Conservation (phyloP, 805 yeast species). For the Candida stauntonica region DNA sequence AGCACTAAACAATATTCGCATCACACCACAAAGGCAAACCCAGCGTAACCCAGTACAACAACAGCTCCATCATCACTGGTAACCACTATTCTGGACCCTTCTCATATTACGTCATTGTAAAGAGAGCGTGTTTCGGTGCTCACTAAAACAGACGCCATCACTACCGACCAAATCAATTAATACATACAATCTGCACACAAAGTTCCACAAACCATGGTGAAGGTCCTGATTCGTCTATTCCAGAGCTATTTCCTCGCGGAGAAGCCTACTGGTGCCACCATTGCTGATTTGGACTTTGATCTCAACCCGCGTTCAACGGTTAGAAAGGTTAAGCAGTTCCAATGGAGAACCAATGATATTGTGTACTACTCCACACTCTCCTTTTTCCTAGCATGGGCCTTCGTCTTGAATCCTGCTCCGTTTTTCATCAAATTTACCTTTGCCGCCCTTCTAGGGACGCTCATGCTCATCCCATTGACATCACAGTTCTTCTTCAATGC, state of each 20-base stretch:
- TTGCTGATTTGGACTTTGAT: slow-evolving; percentile 49
- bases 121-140: no score
- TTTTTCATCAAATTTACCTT: slow-evolving; percentile 33
- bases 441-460: slow-evolving; percentile 36
- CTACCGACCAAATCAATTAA: not conserved
- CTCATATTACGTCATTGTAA: no score
- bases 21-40: no score
- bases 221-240: slow-evolving; percentile 33
- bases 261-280: slow-evolving; percentile 42
- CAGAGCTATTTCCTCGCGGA: slow-evolving; percentile 51
- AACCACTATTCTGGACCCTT: no score
- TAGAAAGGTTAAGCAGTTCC: slow-evolving; percentile 37
- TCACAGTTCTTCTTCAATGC: slow-evolving; percentile 82
- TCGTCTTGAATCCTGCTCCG: slow-evolving; percentile 52
- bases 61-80: no score
- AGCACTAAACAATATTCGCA: no score
- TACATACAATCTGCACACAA: not conserved
- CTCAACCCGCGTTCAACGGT: slow-evolving; percentile 42
- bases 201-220: slow-evolving; percentile 4
- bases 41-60: no score
- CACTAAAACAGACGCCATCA: no score
- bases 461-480: slow-evolving; percentile 67
- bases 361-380: slow-evolving; percentile 47
- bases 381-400: slow-evolving; percentile 53
- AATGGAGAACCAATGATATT: slow-evolving; percentile 45